These are phyloP conservation scores for Apophysomyces variabilis DNA, from an alignment of 371 early-diverging fungal genomes.

Conservation along the genomic window DNA sequence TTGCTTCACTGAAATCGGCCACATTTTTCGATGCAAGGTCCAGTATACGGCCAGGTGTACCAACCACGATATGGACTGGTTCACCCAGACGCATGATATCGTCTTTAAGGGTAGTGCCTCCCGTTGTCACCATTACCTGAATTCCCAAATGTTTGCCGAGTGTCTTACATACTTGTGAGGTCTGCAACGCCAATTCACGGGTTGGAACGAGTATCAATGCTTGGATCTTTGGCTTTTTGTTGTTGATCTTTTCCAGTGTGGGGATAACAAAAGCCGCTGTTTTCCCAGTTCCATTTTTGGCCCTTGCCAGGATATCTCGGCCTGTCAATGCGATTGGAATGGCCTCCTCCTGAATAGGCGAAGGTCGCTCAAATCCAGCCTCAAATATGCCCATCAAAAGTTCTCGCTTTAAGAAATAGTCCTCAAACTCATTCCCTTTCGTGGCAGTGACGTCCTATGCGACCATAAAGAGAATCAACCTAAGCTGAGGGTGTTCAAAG, in stretches of 20 bases:
- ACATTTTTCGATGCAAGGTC: constrained; percentile 93
- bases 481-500: neutral
- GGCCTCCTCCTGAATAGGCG: constrained; percentile 99
- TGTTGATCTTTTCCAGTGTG: constrained; percentile 91
- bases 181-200: constrained; percentile 96
- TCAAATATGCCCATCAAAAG: constrained; percentile 98
- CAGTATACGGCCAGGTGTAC: constrained; percentile 97
- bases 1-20: constrained; percentile 85
- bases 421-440: constrained; percentile 98
- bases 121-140: constrained; percentile 97
- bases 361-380: constrained; percentile 98
- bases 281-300: constrained; percentile 99
- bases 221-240: constrained; percentile 79
- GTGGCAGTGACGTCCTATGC: constrained; percentile 91
- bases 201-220: constrained; percentile 95
- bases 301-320: constrained; percentile 94
- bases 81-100: constrained; percentile 95
- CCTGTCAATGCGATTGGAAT: constrained; percentile 97
- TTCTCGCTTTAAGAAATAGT: constrained; percentile 95
- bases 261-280: constrained; percentile 98
- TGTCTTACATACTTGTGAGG: constrained; percentile 93
- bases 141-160: constrained; percentile 92
- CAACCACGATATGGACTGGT: constrained; percentile 94
- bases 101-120: constrained; percentile 97
- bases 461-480: neutral